Evolutionary conservation across 805 yeast species (phyloP).

Genomic region (Sugiyamaella chiloensis): DNA sequence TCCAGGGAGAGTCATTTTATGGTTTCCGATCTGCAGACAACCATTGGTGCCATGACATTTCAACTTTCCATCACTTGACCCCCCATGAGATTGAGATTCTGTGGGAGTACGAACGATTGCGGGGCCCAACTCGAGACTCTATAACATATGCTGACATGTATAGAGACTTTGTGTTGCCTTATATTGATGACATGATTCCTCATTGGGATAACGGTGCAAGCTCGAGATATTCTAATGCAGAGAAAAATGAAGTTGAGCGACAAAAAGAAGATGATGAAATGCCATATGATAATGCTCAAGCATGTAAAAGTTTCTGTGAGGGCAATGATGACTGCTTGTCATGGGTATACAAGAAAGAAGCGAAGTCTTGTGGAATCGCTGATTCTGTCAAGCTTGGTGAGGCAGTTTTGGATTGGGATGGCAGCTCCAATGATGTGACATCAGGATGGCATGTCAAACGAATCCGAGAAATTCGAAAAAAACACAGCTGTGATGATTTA

Average conservation of each 20-base stretch:
- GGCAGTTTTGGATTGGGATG: conserved; percentile 17
- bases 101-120: conserved; percentile 35
- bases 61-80: conserved; percentile 33
- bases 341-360: conserved; percentile 10
- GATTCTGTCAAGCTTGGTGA: conserved; percentile 12
- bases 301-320: conserved; percentile 16
- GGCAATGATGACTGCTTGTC: conserved; percentile 10
- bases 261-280: conserved; percentile 1
- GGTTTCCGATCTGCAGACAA: conserved; percentile 12
- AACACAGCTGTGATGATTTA: conserved; percentile 24
- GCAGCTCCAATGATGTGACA: conserved; percentile 7
- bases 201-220: conserved; percentile 28
- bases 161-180: conserved; percentile 35
- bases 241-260: neutral
- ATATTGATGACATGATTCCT: conserved; percentile 21
- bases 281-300: conserved; percentile 20
- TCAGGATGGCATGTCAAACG: conserved; percentile 35
- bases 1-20: conserved; percentile 32
- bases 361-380: conserved; percentile 9
- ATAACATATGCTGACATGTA: conserved; percentile 32
- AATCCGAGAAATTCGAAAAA: conserved; percentile 28
- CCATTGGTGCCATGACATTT: conserved; percentile 33
- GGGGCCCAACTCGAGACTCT: conserved; percentile 17
- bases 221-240: neutral
- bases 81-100: conserved; percentile 30